Base-by-base conservation (phyloP, 2,329 filamentous ascomycete genomes). In the Annulohypoxylon truncatum region DNA sequence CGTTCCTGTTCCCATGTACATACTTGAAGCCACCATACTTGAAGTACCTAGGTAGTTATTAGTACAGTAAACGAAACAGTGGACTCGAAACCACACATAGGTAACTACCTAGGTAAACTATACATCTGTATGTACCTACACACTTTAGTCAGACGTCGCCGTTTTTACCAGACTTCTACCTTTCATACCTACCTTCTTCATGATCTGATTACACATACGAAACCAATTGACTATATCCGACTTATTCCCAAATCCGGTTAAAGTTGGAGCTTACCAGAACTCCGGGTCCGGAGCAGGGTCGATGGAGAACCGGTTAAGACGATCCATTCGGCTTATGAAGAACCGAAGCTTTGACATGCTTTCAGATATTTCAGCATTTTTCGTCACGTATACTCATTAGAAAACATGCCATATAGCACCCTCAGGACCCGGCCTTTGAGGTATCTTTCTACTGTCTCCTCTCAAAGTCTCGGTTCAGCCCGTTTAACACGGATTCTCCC, bases 241-340 rank as follows among this genome's bases (percentile, higher is more conserved):
- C 15, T 48, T 62, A 68, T 68, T 68, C 33, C 58, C 66, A 52
- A 15, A 18, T 26, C 15, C 18, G 24, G 54, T 28, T 56, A 59
- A 47, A 26, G 38, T 38, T n/a, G n/a, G 33, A 42, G 35, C 22
- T 48, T n/a, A 13, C 13, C 1, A 4, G 33, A 12, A 35, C 33
- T 61, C 50, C 62, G 62, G 58, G 8, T 18, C 56, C 63, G 63
- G 48, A 50, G 47, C 46, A 29, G 62, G 46, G 40, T 38, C n/a
- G 26, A 18, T 47, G 15, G 51, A 22, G 48, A 52, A 31, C 61
- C 53, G 53, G 47, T 15, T 54, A 61, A 61, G 44, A 38, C 12
- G 35, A 38, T 15, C 47, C 6, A 33, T 52, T 48, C 29, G 20
- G 22, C 8, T 31, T 28, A 46, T 54, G n/a, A 29, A 38, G 9